Base-by-base conservation (phyloP, 176 grass and related monocot genomes). In the Ananas comosus region DNA sequence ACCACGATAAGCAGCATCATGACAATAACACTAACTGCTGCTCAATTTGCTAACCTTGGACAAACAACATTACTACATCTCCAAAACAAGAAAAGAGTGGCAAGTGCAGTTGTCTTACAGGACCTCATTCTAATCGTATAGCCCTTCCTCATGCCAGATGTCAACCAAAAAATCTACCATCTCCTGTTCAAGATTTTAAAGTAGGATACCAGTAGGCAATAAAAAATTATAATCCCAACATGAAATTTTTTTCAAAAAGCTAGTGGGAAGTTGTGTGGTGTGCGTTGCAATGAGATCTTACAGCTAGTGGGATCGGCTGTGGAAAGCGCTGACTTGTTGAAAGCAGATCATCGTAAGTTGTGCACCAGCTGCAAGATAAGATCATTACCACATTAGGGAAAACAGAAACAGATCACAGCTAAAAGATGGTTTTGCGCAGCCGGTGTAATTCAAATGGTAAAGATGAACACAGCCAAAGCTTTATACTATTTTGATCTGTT, bases 101-200 rank as follows among this genome's bases (percentile, higher is more conserved):
- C 33, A 6, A 42, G 4, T 42, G 33, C 33, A 42, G 33, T 42
- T 42, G 33, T 42, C 33, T 42, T 6, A 42, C 33, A 8, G 33
- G 33, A 7, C 5, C 33, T 42, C 33, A 42, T 42, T 54, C 78
- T 94, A 94, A 83, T 94, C 83, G 25, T 77, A 89, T 7, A 89
- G 65, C 59, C 83, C 91, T 80, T 94, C 86, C 79, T 94, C 91
- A 67, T 89, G 83, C 86, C 86, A 94, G 56, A 89, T 66, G 72
- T 94, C 83, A 1, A 89, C 91, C 86, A 94, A 87, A 81, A 94
- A 94, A 87, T 94, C 91, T 19, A 94, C 83, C 91, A 94, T 94
- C 61, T 92, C 85, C 90, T 92, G 75, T 42, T 13, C 70, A 80
- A 51, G 51, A 65, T 65, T 64, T 13, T 25, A 61, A 21, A 48